A percentile compares a stretch with the other conserved stretches of the same genome.
Evolutionary conservation across 192 early-diverging fungal species (phyloP).

Genomic region (Mortierella antarctica): DNA sequence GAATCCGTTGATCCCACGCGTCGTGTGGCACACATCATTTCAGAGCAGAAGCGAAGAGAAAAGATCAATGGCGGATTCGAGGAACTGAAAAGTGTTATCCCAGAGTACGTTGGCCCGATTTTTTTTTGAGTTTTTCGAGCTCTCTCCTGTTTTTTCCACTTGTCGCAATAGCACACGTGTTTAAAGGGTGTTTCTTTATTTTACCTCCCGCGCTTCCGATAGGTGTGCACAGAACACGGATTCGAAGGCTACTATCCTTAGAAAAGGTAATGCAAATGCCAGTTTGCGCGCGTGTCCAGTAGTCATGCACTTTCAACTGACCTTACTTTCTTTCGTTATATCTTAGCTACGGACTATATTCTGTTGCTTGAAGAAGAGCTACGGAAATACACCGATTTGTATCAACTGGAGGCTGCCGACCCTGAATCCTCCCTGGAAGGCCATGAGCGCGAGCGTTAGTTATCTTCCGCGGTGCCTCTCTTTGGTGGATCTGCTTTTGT

Average conservation of each 20-base stretch:
- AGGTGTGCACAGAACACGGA: constrained; percentile 47
- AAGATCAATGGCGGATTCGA: constrained; percentile 61
- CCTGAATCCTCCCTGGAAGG: constrained; percentile 42
- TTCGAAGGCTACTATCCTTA: constrained; percentile 42
- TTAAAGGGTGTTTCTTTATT: not conserved
- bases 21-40: constrained; percentile 55
- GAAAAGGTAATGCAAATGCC: constrained; percentile 20
- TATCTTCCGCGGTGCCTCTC: too few relatives aligned
- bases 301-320: not conserved
- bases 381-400: constrained; percentile 36
- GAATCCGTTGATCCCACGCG: constrained; percentile 46
- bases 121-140: not conserved
- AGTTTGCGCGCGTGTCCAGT: not conserved
- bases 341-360: constrained; percentile 38
- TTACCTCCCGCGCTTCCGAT: not conserved
- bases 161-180: not conserved
- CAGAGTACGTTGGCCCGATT: constrained; percentile 20
- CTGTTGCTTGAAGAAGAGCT: constrained; percentile 37
- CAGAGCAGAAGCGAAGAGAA: constrained; percentile 57
- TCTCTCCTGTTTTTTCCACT: constrained; percentile 1
- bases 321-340: not conserved
- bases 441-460: constrained; percentile 39
- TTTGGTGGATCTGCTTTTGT: too few relatives aligned
- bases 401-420: constrained; percentile 36
- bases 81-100: constrained; percentile 57